phyloP scores from a whole-genome alignment of 164 flowering plant species.

The Taxillus chinensis region DNA sequence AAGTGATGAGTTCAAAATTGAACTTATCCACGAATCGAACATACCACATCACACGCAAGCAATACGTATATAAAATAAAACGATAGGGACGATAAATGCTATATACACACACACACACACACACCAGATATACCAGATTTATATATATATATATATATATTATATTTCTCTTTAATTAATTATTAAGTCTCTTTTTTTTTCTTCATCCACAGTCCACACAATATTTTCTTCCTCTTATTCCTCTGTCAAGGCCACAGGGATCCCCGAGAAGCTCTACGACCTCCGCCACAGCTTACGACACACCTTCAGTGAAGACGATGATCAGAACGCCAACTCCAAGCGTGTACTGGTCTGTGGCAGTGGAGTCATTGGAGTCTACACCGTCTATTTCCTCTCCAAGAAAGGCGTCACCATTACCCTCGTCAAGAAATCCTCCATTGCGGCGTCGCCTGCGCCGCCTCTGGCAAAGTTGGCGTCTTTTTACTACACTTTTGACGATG shows the following conservation, averaged over 20 bases:
- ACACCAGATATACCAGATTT: too few relatives aligned
- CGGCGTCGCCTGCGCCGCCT: constrained; percentile 78
- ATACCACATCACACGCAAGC: too few relatives aligned
- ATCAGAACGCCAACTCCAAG: not conserved
- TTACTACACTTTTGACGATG: too few relatives aligned
- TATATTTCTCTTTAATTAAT: too few relatives aligned
- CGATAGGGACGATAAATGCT: too few relatives aligned
- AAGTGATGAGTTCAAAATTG: too few relatives aligned
- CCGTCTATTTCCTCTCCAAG: constrained; percentile 77
- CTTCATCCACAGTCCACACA: too few relatives aligned
- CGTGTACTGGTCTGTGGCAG: constrained; percentile 85
- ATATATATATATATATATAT: too few relatives aligned
- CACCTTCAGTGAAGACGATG: constrained; percentile 8
- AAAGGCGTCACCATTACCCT: constrained; percentile 66
- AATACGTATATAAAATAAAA: too few relatives aligned
- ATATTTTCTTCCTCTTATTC: not conserved
- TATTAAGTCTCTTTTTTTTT: too few relatives aligned
- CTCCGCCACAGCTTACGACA: constrained; percentile 4
- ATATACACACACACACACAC: too few relatives aligned
- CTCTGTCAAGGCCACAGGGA: not conserved
- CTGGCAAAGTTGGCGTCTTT: constrained; percentile 93
- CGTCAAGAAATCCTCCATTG: constrained; percentile 57
- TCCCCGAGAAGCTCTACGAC: not conserved
- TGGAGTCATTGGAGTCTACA: constrained; percentile 85
- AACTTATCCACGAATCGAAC: too few relatives aligned